A percentile compares a stretch with the other conserved stretches of the same genome.
These are phyloP conservation scores for Amoebophrya sp. DNA, from an alignment of 169 alveolate genomes.

Conservation along the genomic window DNA sequence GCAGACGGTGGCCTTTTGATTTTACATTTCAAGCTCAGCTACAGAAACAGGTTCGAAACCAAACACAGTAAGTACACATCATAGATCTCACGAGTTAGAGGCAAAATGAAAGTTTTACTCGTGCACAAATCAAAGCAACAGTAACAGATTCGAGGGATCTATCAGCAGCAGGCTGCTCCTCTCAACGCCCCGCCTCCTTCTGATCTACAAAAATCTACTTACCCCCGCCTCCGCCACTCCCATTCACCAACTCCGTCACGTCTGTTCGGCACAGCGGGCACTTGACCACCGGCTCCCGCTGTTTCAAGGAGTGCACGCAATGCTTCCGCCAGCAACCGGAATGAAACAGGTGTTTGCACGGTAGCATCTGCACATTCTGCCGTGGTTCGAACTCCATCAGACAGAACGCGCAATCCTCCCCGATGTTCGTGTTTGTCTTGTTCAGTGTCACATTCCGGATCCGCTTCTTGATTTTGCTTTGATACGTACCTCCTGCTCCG, in stretches of 20 bases:
- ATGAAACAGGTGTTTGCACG: not conserved
- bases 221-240: no score
- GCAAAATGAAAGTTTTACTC: no score
- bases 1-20: no score
- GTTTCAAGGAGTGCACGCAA: not conserved
- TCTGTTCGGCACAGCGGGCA: not conserved
- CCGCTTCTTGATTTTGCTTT: not conserved
- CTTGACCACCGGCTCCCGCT: not conserved
- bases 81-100: no score
- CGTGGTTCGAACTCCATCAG: not conserved
- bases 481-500: not conserved
- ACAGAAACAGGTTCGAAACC: no score
- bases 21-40: no score
- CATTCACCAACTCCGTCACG: not conserved
- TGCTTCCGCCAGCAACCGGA: not conserved
- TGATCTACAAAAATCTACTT: no score
- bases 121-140: no score
- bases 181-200: no score
- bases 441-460: not conserved
- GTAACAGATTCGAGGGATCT: no score
- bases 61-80: no score
- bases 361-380: not conserved
- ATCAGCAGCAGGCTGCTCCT: no score
- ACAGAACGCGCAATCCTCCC: conserved; percentile 4
- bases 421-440: not conserved